Conservation (phyloP, 2,329 filamentous ascomycete species). For the Trichocomaceae sp. region DNA sequence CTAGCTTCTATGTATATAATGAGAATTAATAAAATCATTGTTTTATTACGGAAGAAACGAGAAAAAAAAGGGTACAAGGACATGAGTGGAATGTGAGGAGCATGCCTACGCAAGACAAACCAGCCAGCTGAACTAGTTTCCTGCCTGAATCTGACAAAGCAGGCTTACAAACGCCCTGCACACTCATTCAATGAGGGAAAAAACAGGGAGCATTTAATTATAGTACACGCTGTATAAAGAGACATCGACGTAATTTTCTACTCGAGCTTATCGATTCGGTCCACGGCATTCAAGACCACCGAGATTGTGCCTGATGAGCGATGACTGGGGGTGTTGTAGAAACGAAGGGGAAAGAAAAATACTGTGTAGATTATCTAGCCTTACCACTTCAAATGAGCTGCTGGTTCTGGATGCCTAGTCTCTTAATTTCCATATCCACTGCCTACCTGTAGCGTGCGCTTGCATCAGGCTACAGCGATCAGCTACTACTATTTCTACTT, state of each 20-base stretch:
- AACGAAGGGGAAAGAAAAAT: background rate
- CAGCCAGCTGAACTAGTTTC: background rate
- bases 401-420: no score
- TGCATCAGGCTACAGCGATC: background rate
- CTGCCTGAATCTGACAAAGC: background rate
- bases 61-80: no score
- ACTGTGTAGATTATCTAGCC: background rate
- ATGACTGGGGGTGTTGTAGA: background rate
- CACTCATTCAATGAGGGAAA: background rate
- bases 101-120: background rate
- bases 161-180: background rate
- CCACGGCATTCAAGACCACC: background rate
- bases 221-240: background rate
- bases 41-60: no score
- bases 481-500: background rate
- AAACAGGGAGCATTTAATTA: background rate
- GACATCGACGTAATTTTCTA: background rate
- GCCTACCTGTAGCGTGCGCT: background rate
- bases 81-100: background rate
- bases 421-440: background rate
- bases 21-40: no score
- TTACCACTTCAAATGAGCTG: background rate
- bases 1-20: no score
- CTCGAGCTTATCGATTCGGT: background rate
- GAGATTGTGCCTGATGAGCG: background rate